Percentiles rank a stretch among this genome's conserved stretches.
Conservation (phyloP, 805 yeast species). For the Candida bentonensis region DNA sequence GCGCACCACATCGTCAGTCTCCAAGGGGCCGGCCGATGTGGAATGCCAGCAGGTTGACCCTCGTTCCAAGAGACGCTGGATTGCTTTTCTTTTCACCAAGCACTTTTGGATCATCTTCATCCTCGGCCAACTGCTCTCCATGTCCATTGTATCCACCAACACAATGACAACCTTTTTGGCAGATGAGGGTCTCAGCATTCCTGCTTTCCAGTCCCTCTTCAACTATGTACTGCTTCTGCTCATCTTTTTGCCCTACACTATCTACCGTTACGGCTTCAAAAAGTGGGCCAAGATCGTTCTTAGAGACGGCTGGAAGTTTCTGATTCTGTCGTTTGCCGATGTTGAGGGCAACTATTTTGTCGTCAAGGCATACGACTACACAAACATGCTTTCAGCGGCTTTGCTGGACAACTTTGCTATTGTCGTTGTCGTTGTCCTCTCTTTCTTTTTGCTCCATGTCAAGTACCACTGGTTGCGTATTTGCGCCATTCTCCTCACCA, state of each 20-base stretch:
- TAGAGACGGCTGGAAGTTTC: conserved; percentile 29
- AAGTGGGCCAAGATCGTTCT: conserved; percentile 19
- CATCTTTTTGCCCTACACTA: conserved; percentile 26
- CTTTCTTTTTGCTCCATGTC: conserved; percentile 28
- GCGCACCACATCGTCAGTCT: too few species aligned
- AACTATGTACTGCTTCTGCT: conserved; percentile 25
- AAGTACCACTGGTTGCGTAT: conserved; percentile 33
- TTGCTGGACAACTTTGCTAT: conserved; percentile 32
- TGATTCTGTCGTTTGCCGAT: conserved; percentile 29
- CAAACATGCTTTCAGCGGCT: conserved; percentile 29
- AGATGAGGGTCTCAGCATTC: conserved; percentile 25
- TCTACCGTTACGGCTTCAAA: conserved; percentile 26
- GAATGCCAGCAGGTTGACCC: neutral
- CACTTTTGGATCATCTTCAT: conserved; percentile 28
- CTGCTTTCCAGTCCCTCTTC: conserved; percentile 31
- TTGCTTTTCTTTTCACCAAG: conserved; percentile 19
- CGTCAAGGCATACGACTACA: conserved; percentile 30
- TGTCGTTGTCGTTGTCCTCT: conserved; percentile 28
- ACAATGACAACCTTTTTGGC: conserved; percentile 28
- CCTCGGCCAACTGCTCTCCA: conserved; percentile 28
- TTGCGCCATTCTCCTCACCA: conserved; percentile 25
- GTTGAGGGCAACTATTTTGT: conserved; percentile 34
- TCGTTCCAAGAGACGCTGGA: conserved; percentile 9
- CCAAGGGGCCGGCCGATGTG: neutral
- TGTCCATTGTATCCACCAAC: conserved; percentile 29